Conservation (phyloP, 306 rosid species). For the Dalbergia oliveri region DNA sequence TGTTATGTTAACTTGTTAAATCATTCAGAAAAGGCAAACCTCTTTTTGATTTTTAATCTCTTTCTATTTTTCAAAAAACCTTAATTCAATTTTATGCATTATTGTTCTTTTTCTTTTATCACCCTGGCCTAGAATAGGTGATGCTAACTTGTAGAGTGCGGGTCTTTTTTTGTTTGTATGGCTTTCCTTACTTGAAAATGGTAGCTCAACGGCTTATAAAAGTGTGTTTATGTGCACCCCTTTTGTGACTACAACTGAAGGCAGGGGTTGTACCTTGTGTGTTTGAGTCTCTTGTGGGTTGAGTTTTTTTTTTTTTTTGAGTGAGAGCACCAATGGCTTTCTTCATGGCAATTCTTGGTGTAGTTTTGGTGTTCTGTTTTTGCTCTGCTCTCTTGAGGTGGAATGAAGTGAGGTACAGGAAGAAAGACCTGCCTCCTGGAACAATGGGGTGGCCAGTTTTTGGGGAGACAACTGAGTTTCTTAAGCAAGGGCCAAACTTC, state of each 20-base stretch:
- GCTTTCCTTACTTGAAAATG: constrained; percentile 40
- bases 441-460: constrained; percentile 99
- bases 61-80: background rate
- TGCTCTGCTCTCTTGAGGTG: constrained; percentile 91
- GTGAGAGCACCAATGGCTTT: constrained; percentile 76
- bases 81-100: background rate
- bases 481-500: constrained; percentile 95
- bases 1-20: constrained; percentile 15
- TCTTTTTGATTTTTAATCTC: background rate
- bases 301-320: constrained; percentile 1
- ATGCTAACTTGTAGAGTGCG: constrained; percentile 59
- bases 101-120: background rate
- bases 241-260: constrained; percentile 49
- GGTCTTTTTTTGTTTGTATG: constrained; percentile 56
- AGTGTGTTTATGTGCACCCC: constrained; percentile 61
- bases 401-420: constrained; percentile 82
- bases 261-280: constrained; percentile 47
- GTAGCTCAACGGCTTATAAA: constrained; percentile 65
- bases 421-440: constrained; percentile 93
- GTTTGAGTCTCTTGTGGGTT: constrained; percentile 41
- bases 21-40: constrained; percentile 37
- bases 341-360: constrained; percentile 51
- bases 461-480: constrained; percentile 97
- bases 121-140: constrained; percentile 52
- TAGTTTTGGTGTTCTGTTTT: constrained; percentile 71